Percentiles rank a stretch among this genome's conserved stretches.
phyloP scores from a whole-genome alignment of 495 filamentous ascomycete genomes.

The Trichocladium antarcticum region DNA sequence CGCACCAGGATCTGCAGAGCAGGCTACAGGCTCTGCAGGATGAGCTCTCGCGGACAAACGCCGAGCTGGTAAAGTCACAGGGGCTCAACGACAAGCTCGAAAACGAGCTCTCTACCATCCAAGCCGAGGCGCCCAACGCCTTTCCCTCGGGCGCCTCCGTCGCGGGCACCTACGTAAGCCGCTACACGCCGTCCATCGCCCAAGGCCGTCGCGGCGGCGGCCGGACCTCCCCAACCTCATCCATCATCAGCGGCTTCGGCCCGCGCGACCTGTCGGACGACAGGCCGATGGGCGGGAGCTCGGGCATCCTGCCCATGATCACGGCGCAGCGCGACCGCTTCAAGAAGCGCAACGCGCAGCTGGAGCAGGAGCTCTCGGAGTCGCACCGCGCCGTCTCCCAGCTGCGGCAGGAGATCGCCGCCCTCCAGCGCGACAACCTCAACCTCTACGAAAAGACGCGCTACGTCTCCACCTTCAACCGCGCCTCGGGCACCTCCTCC shows the following conservation, averaged over 20 bases:
- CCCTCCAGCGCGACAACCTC: constrained; percentile 91
- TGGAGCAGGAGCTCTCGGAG: constrained; percentile 84
- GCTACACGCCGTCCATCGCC: constrained; percentile 65
- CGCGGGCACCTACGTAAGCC: constrained; percentile 80
- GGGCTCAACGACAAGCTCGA: constrained; percentile 81
- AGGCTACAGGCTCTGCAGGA: constrained; percentile 71
- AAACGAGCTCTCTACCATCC: constrained; percentile 78
- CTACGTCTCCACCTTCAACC: constrained; percentile 86
- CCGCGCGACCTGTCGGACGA: constrained; percentile 58
- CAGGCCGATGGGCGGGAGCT: constrained; percentile 59
- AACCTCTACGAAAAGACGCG: constrained; percentile 96
- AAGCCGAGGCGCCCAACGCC: constrained; percentile 69
- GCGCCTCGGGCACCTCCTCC: constrained; percentile 49
- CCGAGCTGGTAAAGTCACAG: constrained; percentile 75
- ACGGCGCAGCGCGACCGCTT: constrained; percentile 96
- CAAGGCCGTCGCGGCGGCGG: constrained; percentile 47
- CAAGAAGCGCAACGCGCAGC: constrained; percentile 86
- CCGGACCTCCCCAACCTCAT: constrained; percentile 82
- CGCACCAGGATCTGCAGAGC: constrained; percentile 79
- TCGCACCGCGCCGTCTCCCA: constrained; percentile 70
- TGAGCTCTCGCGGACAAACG: constrained; percentile 71
- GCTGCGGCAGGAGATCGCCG: constrained; percentile 79
- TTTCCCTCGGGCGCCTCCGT: constrained; percentile 84
- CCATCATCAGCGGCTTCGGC: constrained; percentile 94
- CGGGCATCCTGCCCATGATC: constrained; percentile 93